These are phyloP conservation scores for Apiospora malaysiana DNA, from an alignment of 2,329 filamentous ascomycete species.

Conservation along the genomic window DNA sequence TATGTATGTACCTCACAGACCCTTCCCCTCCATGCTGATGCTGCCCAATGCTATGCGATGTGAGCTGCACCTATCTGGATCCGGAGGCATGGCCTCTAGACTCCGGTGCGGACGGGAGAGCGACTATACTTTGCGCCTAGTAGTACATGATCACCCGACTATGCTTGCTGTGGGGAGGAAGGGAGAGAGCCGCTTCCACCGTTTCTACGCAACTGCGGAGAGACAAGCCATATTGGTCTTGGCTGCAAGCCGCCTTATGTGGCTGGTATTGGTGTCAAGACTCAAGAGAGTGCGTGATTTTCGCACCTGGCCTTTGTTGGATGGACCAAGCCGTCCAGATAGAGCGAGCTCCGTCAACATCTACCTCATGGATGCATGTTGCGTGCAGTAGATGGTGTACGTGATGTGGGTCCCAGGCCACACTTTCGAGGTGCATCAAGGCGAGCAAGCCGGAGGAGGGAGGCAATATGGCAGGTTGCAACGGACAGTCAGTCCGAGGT, in stretches of 20 bases:
- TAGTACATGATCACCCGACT: neutral
- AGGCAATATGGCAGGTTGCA: conserved; percentile 15
- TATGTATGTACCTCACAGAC: conserved; percentile 6
- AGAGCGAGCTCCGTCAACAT: neutral
- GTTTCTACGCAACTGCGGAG: neutral
- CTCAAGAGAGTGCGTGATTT: neutral
- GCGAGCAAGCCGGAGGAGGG: neutral
- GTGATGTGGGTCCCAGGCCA: conserved; percentile 3
- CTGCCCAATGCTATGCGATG: neutral
- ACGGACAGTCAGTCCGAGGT: neutral
- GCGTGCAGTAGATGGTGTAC: neutral
- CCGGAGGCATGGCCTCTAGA: conserved; percentile 11
- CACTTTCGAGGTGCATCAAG: neutral
- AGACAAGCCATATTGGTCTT: neutral
- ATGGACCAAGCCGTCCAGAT: conserved; percentile 10
- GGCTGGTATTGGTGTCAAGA: neutral
- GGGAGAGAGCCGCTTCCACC: neutral
- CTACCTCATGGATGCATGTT: conserved; percentile 1
- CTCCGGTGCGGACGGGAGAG: conserved; percentile 8
- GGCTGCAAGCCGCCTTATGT: neutral
- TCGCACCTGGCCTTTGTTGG: neutral
- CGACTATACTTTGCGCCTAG: conserved; percentile 1
- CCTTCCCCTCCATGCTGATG: neutral
- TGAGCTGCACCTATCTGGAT: neutral
- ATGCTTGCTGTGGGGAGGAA: neutral